Evolutionary conservation across 1,284 basidiomycete genomes (phyloP), one percentile per base, ranked within the genome.

Genomic region (Cryptococcus maquisensis): DNA sequence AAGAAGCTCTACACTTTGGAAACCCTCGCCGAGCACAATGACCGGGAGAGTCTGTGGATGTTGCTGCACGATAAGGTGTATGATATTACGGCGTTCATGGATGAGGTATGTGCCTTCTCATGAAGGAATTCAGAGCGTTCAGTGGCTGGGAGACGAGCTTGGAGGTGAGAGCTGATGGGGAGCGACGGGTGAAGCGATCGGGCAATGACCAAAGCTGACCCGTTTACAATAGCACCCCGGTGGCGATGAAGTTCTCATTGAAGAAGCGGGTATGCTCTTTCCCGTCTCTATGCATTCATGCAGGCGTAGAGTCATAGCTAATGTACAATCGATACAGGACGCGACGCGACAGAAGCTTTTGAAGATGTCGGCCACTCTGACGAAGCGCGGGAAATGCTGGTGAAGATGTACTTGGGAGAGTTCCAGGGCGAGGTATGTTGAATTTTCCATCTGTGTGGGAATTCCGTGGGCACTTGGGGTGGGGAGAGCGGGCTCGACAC

Each of bases 331-430:
- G 40, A 46, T n/a, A n/a, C 61, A 70, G 73, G 87, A 67, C 86
- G 87, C 73, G 94, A 98, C 76, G 93, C 92, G 26, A 96, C 95
- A 42, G 96, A 98, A 75, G 92, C 95, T 12, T 99, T 98, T 71
- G 96, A 98, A 79, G 96, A 98, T 75, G 94, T 98, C 47, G 95
- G 96, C 43, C 95, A 98, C 83, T 98, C 94, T 16, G 96, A 98
- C 71, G 96, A 98, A 77, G 96, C 95, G 16, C 86, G 95, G 56
- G 86, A 81, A n/a, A 83, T 96, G 60, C 82, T 99, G 54, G 82
- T 84, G 58, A 83, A 77, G 67, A 81, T 94, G 84, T 76, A 83
- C 51, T 79, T 93, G 49, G 91, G 90, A 49, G 83, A 87, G 9
- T 88, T 94, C 61, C 86, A 88, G 70, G 80, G 85, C 65, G 80